Percentiles rank a stretch among this genome's conserved stretches.
Evolutionary conservation across 495 filamentous ascomycete species (phyloP).

Genomic region (Penicillium samsonianum): DNA sequence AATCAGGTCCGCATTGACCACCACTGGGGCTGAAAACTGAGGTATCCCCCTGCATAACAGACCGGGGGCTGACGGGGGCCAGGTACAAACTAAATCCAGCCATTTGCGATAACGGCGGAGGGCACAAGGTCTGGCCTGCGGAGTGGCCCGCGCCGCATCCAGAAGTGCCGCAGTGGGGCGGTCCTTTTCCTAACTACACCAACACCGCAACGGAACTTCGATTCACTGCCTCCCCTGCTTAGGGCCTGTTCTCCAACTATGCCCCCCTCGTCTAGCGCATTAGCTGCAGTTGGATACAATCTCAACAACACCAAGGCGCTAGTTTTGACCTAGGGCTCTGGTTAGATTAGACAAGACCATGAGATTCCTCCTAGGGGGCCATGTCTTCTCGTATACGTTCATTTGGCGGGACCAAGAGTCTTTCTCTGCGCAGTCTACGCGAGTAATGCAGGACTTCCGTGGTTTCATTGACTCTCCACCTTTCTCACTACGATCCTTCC

Average conservation of each 20-base stretch:
- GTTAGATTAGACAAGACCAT: no score
- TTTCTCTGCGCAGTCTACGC: no score
- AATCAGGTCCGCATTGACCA: neutral
- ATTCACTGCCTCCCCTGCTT: no score
- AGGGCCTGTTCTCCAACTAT: no score
- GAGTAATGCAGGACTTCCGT: neutral
- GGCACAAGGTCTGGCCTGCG: neutral
- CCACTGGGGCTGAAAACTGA: neutral
- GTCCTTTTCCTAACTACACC: no score
- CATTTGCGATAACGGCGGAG: neutral
- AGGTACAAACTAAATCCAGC: neutral
- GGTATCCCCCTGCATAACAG: neutral
- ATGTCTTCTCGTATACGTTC: no score
- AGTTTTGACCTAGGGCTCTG: neutral
- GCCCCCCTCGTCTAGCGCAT: no score
- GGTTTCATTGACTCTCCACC: neutral
- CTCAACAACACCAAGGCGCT: neutral
- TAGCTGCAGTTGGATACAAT: neutral
- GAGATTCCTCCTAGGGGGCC: no score
- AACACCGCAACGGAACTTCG: no score
- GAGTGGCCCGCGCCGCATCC: neutral
- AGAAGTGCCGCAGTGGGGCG: no score
- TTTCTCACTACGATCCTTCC: neutral
- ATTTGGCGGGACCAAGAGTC: no score
- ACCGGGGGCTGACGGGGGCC: neutral